phyloP scores from a whole-genome alignment of 2,329 filamentous ascomycete species.

The Calonectria montana region DNA sequence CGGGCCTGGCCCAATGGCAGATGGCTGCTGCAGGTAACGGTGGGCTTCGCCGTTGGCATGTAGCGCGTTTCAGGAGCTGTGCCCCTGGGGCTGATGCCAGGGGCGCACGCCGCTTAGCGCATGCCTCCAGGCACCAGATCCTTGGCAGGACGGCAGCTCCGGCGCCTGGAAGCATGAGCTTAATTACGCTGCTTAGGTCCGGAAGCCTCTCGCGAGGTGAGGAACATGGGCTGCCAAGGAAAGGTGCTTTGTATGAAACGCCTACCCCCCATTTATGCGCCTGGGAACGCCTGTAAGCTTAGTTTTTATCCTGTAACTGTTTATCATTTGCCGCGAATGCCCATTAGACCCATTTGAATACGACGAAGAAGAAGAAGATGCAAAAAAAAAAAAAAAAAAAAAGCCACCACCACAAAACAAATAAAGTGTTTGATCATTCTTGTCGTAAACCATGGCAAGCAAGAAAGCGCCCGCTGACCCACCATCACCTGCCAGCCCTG shows the following conservation, averaged over 20 bases:
- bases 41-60: neutral
- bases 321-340: neutral
- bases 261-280: constrained; percentile 28
- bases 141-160: constrained; percentile 1
- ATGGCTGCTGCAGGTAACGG: neutral
- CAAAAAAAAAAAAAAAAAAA: neutral
- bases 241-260: constrained; percentile 36
- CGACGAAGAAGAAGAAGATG: neutral
- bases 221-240: neutral
- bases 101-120: constrained; percentile 11
- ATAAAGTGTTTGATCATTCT: neutral
- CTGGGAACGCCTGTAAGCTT: constrained; percentile 1
- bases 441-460: neutral
- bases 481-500: neutral
- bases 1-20: constrained; percentile 10
- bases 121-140: neutral
- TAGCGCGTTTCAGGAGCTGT: constrained; percentile 21
- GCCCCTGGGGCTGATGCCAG: constrained; percentile 12
- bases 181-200: constrained; percentile 3
- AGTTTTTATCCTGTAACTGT: neutral
- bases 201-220: neutral
- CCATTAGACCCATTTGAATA: neutral
- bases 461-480: neutral
- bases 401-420: neutral
- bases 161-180: constrained; percentile 13